Evolutionary conservation across 106 monocot genomes (phyloP), one percentile per base, ranked within the genome.

Genomic region (Platanthera zijinensis): DNA sequence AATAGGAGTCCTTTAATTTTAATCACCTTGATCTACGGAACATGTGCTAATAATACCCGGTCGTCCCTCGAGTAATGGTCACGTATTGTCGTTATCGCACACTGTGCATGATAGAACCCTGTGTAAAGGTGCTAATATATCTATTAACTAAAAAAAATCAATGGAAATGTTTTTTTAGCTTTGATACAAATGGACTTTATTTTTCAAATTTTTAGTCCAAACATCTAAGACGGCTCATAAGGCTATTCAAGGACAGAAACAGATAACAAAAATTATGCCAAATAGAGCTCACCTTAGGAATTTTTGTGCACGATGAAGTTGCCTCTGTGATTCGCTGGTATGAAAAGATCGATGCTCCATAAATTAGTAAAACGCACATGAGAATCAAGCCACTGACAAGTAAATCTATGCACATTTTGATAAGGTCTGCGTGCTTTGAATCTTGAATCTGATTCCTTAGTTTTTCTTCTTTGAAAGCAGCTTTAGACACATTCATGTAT

Each of bases 391-490:
- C 97, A 19, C 86, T 79, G 32, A 97, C 78, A 61, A 94, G 89
- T 57, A 88, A 77, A 73, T 97, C 97, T 21, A 89, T 91, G 84
- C 89, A 94, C 53, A 50, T 86, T 74, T 76, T 85, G 11, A 82
- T 52, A 13, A 97, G 78, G 69, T 97, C 91, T 49, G 94, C 89
- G 81, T 88, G 74, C 53, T 78, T 82, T 6, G 75, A 28, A 79
- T 97, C 94, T 71, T 83, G 79, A 71, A 94, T 88, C 68, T 94
- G 89, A 78, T 84, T 88, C 78, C 86, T 94, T 25, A 97, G 66
- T 79, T 97, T 97, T 68, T 92, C 94, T 87, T 94, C 88, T 85
- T 68, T 91, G 71, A 94, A 94, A 5, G 75, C 66, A 71, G 91
- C 91, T 73, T 94, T 92, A 11, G 83, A 80, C 48, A 92, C 57